These are phyloP conservation scores for Cynanchum wilfordii DNA, from an alignment of 257 asterid genomes.

Conservation along the genomic window DNA sequence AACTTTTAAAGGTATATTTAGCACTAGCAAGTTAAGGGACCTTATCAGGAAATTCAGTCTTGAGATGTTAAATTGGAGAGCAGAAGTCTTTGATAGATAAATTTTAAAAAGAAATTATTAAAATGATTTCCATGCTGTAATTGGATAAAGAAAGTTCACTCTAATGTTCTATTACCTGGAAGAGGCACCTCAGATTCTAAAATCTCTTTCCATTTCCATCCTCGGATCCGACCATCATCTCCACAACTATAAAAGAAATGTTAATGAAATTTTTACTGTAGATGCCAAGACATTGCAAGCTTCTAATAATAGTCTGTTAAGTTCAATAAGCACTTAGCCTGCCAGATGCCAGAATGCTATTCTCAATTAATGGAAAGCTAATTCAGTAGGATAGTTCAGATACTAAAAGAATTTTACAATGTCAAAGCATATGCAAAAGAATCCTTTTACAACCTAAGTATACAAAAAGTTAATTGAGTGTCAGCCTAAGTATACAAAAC, in stretches of 20 bases:
- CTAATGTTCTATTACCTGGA: conserved; percentile 38
- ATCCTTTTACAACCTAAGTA: not conserved
- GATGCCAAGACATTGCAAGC: not conserved
- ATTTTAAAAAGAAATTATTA: not conserved
- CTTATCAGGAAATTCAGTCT: not conserved
- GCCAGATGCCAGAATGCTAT: not conserved
- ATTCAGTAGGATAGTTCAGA: not conserved
- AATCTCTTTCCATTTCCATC: conserved; percentile 83
- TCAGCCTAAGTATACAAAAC: not conserved
- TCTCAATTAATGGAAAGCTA: not conserved
- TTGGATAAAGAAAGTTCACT: not conserved
- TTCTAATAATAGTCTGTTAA: not conserved
- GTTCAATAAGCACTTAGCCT: not conserved
- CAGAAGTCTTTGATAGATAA: not conserved
- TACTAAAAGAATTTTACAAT: not conserved
- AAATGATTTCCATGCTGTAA: not conserved
- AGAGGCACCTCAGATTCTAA: conserved; percentile 30
- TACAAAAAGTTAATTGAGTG: not conserved
- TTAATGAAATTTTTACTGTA: not conserved
- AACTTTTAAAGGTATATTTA: not conserved
- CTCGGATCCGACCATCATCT: conserved; percentile 88
- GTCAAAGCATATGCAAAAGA: not conserved
- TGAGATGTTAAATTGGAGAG: not conserved
- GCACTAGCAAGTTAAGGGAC: not conserved
- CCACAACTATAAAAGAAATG: conserved; percentile 66